Conservation (phyloP, 2,329 filamentous ascomycete species). For the Xylariaceae sp. region DNA sequence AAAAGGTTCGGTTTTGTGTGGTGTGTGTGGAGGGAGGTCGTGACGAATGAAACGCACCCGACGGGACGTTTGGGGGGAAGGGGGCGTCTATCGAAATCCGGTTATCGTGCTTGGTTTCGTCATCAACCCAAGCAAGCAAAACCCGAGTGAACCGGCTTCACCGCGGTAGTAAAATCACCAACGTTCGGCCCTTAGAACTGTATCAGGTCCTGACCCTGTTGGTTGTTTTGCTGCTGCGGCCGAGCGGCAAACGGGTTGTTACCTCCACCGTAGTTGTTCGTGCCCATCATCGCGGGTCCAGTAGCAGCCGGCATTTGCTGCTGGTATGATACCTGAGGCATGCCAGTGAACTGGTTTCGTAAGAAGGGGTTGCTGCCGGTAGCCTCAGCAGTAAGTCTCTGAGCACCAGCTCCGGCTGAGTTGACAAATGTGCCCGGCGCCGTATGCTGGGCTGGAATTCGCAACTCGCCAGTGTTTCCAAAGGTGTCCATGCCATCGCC, state of each 20-base stretch:
- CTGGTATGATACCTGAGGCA: constrained; percentile 55
- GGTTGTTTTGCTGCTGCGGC: constrained; percentile 44
- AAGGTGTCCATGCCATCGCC: constrained; percentile 97
- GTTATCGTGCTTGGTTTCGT: background rate
- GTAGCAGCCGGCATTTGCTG: constrained; percentile 51
- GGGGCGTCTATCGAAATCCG: background rate
- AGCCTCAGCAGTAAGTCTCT: constrained; percentile 62
- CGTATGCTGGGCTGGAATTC: constrained; percentile 94
- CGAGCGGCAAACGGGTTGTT: constrained; percentile 55
- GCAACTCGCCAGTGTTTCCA: constrained; percentile 91
- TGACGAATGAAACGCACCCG: no score
- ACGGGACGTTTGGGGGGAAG: background rate
- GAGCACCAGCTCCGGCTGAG: constrained; percentile 77
- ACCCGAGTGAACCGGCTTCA: background rate
- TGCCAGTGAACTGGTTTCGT: constrained; percentile 74
- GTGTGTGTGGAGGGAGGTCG: no score
- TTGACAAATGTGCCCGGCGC: constrained; percentile 96
- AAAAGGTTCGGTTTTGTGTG: background rate
- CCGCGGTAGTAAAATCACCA: background rate
- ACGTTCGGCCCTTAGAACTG: constrained; percentile 46
- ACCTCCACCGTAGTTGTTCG: constrained; percentile 44
- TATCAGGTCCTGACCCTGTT: constrained; percentile 54
- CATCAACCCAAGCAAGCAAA: background rate
- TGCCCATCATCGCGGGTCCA: constrained; percentile 51
- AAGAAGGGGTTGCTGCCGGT: constrained; percentile 89